A percentile compares a stretch with the other conserved stretches of the same genome.
Evolutionary conservation across 1,139 yeast genomes (phyloP).

Genomic region (Yamadazyma membranifaciens): DNA sequence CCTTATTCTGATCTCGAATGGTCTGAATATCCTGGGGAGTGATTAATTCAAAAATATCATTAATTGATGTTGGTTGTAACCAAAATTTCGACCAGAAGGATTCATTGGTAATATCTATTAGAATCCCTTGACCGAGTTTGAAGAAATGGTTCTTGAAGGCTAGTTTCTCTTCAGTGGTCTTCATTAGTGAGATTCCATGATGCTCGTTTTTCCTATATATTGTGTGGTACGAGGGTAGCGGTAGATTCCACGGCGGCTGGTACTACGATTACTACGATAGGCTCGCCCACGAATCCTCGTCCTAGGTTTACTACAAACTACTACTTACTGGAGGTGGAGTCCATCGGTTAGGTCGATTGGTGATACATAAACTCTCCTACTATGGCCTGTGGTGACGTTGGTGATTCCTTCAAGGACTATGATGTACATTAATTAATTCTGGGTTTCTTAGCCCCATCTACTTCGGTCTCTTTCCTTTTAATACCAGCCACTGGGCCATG

Average conservation of each 20-base stretch:
- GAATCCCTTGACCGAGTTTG: conserved; percentile 56
- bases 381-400: too few species aligned
- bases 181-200: conserved; percentile 44
- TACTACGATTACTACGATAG: too few species aligned
- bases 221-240: too few species aligned
- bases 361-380: too few species aligned
- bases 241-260: too few species aligned
- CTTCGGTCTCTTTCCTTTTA: conserved; percentile 27
- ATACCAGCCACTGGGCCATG: conserved; percentile 37
- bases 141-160: conserved; percentile 61
- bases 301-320: too few species aligned
- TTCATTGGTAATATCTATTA: conserved; percentile 43
- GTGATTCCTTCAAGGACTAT: too few species aligned
- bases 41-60: conserved; percentile 58
- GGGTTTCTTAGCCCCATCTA: conserved; percentile 2
- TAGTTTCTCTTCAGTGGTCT: conserved; percentile 65
- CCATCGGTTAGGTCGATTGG: too few species aligned
- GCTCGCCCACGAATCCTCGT: too few species aligned
- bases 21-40: conserved; percentile 57
- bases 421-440: conserved; percentile 8
- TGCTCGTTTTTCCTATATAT: neutral
- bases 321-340: too few species aligned
- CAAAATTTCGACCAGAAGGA: conserved; percentile 52
- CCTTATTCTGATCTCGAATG: conserved; percentile 56
- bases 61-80: conserved; percentile 28